A percentile compares a stretch with the other conserved stretches of the same genome.
These are phyloP conservation scores for Verticillium nubilum DNA, from an alignment of 2,329 filamentous ascomycete genomes.

Conservation along the genomic window DNA sequence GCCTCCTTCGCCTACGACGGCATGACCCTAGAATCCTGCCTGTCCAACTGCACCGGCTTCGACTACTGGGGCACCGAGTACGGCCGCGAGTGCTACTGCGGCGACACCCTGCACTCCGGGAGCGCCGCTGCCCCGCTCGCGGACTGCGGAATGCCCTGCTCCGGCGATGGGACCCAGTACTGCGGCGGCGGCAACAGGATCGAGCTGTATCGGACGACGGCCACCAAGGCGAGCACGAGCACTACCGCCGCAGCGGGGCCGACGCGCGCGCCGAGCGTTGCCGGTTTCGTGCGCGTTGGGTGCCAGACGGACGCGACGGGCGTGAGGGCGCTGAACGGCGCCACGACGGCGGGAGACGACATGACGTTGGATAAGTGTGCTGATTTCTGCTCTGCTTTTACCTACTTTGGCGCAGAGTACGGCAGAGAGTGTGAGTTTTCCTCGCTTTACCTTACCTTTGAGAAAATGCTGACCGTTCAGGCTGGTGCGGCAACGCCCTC, in stretches of 20 bases:
- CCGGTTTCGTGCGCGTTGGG: constrained; percentile 28
- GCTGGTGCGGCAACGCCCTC: constrained; percentile 33
- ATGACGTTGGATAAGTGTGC: constrained; percentile 34
- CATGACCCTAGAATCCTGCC: constrained; percentile 45
- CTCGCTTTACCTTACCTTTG: neutral
- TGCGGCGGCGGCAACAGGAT: constrained; percentile 37
- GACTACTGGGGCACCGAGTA: constrained; percentile 47
- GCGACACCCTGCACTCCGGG: constrained; percentile 25
- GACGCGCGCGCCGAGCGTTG: constrained; percentile 24
- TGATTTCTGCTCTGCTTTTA: constrained; percentile 25
- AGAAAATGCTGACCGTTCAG: constrained; percentile 6
- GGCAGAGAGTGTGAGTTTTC: constrained; percentile 26
- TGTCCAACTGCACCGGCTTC: constrained; percentile 38
- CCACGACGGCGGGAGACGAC: constrained; percentile 21
- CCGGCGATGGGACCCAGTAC: constrained; percentile 33
- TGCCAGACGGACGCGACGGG: constrained; percentile 32
- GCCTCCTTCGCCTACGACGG: constrained; percentile 35
- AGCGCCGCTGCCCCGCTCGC: constrained; percentile 20
- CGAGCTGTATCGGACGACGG: constrained; percentile 36
- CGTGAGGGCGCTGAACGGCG: constrained; percentile 29
- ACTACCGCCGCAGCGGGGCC: constrained; percentile 21
- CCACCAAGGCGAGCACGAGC: constrained; percentile 19
- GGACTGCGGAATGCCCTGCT: constrained; percentile 33
- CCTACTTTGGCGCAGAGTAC: constrained; percentile 32
- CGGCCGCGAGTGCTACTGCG: constrained; percentile 47